These are phyloP conservation scores for Leersia perrieri DNA, from an alignment of 176 grass and related monocot species.

Conservation along the genomic window DNA sequence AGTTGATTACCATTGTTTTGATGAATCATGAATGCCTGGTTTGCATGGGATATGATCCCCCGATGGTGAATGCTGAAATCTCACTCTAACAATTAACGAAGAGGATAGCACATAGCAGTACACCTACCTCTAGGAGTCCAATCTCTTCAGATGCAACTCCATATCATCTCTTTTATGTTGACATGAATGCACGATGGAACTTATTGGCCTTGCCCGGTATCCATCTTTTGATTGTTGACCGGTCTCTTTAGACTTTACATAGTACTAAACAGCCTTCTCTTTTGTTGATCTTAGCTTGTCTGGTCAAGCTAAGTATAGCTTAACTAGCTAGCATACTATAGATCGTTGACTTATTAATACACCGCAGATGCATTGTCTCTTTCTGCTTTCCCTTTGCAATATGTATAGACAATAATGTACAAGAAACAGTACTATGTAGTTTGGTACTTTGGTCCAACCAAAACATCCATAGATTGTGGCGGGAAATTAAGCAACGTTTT, in stretches of 20 bases:
- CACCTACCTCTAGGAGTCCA: neutral
- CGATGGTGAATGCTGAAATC: too few species aligned
- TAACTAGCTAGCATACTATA: neutral
- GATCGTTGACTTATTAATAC: neutral
- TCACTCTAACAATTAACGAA: too few species aligned
- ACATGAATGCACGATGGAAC: neutral
- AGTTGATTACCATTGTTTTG: too few species aligned
- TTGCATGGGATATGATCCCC: too few species aligned
- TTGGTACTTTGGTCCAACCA: neutral
- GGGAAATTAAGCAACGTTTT: neutral
- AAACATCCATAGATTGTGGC: neutral
- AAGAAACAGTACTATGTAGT: too few species aligned
- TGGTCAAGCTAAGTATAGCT: neutral
- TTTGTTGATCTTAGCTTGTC: neutral
- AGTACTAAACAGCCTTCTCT: neutral
- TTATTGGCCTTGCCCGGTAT: neutral
- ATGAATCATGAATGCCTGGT: too few species aligned
- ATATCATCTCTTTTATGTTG: neutral
- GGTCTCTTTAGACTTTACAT: neutral
- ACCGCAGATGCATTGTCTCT: neutral
- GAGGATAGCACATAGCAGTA: too few species aligned
- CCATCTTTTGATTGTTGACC: neutral
- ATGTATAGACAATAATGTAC: too few species aligned
- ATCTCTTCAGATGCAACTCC: neutral
- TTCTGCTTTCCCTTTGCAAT: neutral